These are phyloP conservation scores for Oryza punctata DNA, from an alignment of 176 grass and related monocot species.

Conservation along the genomic window DNA sequence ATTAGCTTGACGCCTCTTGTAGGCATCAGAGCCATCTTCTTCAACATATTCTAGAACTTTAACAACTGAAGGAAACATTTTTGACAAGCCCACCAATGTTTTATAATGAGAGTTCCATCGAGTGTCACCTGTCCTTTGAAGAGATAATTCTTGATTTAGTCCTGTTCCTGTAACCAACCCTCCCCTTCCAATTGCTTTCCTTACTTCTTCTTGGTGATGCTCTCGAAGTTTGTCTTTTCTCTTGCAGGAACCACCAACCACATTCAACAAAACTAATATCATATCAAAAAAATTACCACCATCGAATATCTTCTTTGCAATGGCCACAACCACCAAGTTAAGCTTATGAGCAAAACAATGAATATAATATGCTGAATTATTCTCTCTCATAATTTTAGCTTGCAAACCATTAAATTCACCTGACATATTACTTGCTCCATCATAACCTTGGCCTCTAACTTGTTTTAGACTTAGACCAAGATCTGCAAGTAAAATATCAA, in stretches of 20 bases:
- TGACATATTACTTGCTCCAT: neutral
- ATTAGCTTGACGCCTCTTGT: neutral
- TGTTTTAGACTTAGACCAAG: neutral
- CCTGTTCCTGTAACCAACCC: neutral
- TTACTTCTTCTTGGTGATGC: too few relatives aligned
- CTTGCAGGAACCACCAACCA: neutral
- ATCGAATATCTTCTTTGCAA: neutral
- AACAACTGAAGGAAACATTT: neutral
- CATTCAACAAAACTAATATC: neutral
- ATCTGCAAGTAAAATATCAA: neutral
- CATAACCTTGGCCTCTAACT: neutral
- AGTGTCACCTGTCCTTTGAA: neutral
- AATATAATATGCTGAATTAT: neutral
- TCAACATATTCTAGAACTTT: neutral
- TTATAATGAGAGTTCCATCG: neutral
- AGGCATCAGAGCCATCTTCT: neutral
- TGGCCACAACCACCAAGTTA: neutral
- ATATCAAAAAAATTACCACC: neutral
- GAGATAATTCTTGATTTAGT: neutral
- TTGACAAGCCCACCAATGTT: neutral
- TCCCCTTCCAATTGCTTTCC: neutral
- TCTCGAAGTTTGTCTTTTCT: neutral
- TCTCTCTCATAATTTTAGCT: conserved; percentile 21
- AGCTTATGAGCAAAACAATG: conserved; percentile 1
- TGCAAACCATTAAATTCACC: neutral